Evolutionary conservation across 345 rosid species (phyloP).

Genomic region (Citrus hindsii): DNA sequence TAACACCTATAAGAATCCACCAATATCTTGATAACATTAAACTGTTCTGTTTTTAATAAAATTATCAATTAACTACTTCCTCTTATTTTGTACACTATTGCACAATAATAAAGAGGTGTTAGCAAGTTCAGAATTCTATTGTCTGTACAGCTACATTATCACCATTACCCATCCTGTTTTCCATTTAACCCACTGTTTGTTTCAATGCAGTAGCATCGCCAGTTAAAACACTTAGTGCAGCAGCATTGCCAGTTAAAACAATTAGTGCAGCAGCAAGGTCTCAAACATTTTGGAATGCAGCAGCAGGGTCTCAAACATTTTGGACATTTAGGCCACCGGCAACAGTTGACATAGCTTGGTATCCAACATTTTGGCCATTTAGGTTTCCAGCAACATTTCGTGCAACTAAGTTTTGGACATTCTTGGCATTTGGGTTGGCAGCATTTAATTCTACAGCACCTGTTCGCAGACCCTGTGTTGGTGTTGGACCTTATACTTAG

Average conservation of each 20-base stretch:
- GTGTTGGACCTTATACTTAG: conserved; percentile 16
- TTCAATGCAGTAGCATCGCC: conserved; percentile 47
- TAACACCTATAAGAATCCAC: conserved; percentile 13
- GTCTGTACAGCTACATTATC: conserved; percentile 35
- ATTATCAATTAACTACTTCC: conserved; percentile 17
- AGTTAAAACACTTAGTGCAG: conserved; percentile 32
- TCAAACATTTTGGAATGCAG: conserved; percentile 20
- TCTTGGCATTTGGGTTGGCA: conserved; percentile 43
- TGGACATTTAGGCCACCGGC: conserved; percentile 38
- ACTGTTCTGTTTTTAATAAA: background rate
- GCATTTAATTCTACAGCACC: conserved; percentile 50
- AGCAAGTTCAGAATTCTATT: conserved; percentile 37
- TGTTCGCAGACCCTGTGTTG: background rate
- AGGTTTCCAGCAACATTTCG: conserved; percentile 28
- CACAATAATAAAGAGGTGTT: conserved; percentile 24
- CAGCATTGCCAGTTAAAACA: conserved; percentile 38
- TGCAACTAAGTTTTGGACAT: conserved; percentile 29
- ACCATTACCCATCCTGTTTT: conserved; percentile 30
- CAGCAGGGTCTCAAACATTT: conserved; percentile 26
- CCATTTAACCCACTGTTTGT: conserved; percentile 16
- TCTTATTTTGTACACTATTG: conserved; percentile 28
- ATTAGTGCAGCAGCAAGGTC: background rate
- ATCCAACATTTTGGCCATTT: conserved; percentile 41
- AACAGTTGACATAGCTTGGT: conserved; percentile 45
- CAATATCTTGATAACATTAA: conserved; percentile 18